Percentiles rank a stretch among this genome's conserved stretches.
Evolutionary conservation across 257 asterid species (phyloP).

Genomic region (Catharanthus roseus): DNA sequence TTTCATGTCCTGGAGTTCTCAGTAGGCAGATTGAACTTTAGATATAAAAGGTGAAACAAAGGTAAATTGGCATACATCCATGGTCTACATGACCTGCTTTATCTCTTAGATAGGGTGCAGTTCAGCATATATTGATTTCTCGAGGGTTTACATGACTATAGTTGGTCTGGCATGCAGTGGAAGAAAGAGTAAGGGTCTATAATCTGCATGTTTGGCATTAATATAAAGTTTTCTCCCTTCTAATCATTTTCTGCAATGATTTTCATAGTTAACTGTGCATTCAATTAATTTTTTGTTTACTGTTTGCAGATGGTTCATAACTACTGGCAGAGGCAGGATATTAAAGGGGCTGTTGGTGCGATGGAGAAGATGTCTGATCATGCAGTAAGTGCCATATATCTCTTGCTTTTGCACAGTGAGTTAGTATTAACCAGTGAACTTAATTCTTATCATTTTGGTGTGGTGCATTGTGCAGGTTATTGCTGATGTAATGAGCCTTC

Average conservation of each 20-base stretch:
- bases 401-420: neutral
- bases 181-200: neutral
- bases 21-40: neutral
- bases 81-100: neutral
- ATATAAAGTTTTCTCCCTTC: neutral
- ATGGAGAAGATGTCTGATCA: conserved; percentile 79
- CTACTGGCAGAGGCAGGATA: conserved; percentile 84
- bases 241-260: neutral
- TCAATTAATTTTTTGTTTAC: conserved; percentile 6
- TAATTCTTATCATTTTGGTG: neutral
- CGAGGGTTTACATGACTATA: neutral
- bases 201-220: neutral
- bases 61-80: neutral
- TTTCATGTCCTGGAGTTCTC: neutral
- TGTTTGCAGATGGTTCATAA: conserved; percentile 59
- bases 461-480: conserved; percentile 54
- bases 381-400: conserved; percentile 49
- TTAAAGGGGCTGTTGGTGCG: conserved; percentile 70
- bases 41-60: neutral
- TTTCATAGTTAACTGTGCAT: neutral
- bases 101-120: neutral
- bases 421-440: neutral
- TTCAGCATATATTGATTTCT: neutral
- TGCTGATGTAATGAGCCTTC: conserved; percentile 75
- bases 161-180: conserved; percentile 4